Evolutionary conservation across 1,139 yeast species (phyloP).

Genomic region (Yamadazyma mexicana): DNA sequence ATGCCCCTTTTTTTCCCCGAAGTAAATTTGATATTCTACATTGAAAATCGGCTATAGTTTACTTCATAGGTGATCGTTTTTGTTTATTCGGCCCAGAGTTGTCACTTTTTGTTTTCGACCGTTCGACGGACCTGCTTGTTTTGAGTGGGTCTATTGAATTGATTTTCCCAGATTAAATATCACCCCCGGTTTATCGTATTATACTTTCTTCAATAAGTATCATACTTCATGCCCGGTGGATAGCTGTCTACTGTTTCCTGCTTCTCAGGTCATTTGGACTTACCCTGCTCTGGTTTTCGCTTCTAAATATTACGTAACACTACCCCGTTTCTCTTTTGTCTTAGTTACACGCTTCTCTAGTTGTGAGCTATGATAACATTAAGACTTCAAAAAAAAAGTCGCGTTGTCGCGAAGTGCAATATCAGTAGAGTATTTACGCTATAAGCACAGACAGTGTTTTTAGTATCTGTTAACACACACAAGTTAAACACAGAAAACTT

Average conservation of each 20-base stretch:
- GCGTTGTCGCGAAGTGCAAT: too few relatives aligned
- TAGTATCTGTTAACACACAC: too few relatives aligned
- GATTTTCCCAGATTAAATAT: slow-evolving; percentile 42
- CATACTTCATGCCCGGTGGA: slow-evolving; percentile 58
- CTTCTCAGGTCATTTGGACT: too few relatives aligned
- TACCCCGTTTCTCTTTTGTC: background rate
- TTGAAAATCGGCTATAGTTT: slow-evolving; percentile 13
- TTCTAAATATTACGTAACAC: too few relatives aligned
- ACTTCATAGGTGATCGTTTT: slow-evolving; percentile 19
- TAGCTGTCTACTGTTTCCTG: slow-evolving; percentile 14
- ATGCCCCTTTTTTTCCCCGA: slow-evolving; percentile 14
- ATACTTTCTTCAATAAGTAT: slow-evolving; percentile 39
- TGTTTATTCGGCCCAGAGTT: slow-evolving; percentile 24
- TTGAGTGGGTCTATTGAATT: slow-evolving; percentile 17
- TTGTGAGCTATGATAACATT: too few relatives aligned
- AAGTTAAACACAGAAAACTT: too few relatives aligned
- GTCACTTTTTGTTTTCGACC: slow-evolving; percentile 17
- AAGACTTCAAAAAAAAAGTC: too few relatives aligned
- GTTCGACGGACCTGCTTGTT: slow-evolving; percentile 24
- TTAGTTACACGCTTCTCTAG: too few relatives aligned
- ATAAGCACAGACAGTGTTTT: too few relatives aligned
- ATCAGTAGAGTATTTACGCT: too few relatives aligned
- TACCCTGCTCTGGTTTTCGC: too few relatives aligned
- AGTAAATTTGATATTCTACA: slow-evolving; percentile 13
- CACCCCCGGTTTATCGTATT: slow-evolving; percentile 52